phyloP scores from a whole-genome alignment of 2,329 filamentous ascomycete genomes.

The Paramyrothecium roridum region DNA sequence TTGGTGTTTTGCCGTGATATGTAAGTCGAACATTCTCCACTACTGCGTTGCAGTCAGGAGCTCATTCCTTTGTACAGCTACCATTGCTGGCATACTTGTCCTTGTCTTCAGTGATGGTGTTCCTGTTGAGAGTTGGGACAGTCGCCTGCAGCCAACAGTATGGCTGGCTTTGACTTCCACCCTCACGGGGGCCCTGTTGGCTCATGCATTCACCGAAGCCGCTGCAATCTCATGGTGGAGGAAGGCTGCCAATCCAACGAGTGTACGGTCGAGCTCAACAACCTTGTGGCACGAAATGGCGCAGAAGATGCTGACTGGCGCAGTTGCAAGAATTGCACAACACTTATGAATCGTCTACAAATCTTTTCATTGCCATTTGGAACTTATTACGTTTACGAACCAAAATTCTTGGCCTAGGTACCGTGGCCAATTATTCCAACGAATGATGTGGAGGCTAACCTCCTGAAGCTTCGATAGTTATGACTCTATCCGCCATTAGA shows the following conservation, averaged over 20 bases:
- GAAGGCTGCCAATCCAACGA: conserved; percentile 11
- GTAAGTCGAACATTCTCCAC: not conserved
- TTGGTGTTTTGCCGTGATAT: not conserved
- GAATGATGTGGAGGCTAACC: too few relatives aligned
- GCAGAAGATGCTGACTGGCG: too few relatives aligned
- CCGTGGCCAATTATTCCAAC: too few relatives aligned
- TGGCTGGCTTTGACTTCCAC: conserved; percentile 16
- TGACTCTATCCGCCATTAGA: conserved; percentile 14
- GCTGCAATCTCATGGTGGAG: conserved; percentile 16
- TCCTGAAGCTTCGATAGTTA: conserved; percentile 10
- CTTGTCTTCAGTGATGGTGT: conserved; percentile 13
- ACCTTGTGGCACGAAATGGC: too few relatives aligned
- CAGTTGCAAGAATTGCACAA: not conserved
- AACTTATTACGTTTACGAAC: conserved; percentile 13
- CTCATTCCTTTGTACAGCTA: not conserved
- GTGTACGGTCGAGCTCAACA: conserved; percentile 5
- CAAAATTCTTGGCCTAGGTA: conserved; percentile 13
- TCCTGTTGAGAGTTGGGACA: conserved; percentile 11
- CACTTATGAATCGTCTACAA: conserved; percentile 14
- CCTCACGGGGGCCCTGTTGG: conserved; percentile 12
- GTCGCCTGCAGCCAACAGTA: conserved; percentile 13
- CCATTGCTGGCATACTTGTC: conserved; percentile 9
- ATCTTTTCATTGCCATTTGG: conserved; percentile 9
- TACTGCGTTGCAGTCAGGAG: not conserved
- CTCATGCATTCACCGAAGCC: conserved; percentile 12